Evolutionary conservation across 805 yeast genomes (phyloP), one percentile per base, ranked within the genome.

Genomic region (Wickerhamiella nectarea): DNA sequence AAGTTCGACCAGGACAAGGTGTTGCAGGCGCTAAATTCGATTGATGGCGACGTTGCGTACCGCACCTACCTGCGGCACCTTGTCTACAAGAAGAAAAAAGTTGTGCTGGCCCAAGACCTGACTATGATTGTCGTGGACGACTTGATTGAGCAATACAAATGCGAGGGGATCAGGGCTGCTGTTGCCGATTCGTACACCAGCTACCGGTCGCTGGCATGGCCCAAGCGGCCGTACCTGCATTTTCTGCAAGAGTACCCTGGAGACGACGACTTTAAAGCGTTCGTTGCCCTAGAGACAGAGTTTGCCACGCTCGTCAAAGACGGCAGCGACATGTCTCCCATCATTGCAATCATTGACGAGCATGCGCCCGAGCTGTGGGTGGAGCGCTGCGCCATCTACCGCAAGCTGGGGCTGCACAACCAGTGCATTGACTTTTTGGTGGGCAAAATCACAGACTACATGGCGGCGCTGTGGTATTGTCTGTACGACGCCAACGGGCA

Each of bases 21-120:
- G 3, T 45, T 58, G 7, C 57, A 49, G n/a, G 54, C 50, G 25
- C 50, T 65, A 10, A 56, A 62, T 34, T 45, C 46, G 14, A 46
- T 59, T n/a, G 57, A 55, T 6, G 49, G 62, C 25, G 66, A 63
- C 2, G 54, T 49, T 15, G 57, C 62, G 1, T 62, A 66, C 65
- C 50, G 64, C 22, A 42, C 50, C 8, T 65, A 58, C 45, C 55
- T 65, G 24, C 58, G 60, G 41, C 51, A 54, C 38, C 52, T 61
- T 22, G 62, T 66, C 4, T 50, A 53, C 35, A 53, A 50, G 12
- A 44, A 46, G 38, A 50, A 59, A 24, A 52, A 56, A 33, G 46
- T 41, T 8, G 50, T 52, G 34, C 53, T 51, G 43, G 53, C 53
- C 1, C 50, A 55, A 15, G 67, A 65, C 43, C 49, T 65, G 36